These are phyloP conservation scores for Danielia reshetovae DNA, from an alignment of 805 yeast genomes.

Conservation along the genomic window DNA sequence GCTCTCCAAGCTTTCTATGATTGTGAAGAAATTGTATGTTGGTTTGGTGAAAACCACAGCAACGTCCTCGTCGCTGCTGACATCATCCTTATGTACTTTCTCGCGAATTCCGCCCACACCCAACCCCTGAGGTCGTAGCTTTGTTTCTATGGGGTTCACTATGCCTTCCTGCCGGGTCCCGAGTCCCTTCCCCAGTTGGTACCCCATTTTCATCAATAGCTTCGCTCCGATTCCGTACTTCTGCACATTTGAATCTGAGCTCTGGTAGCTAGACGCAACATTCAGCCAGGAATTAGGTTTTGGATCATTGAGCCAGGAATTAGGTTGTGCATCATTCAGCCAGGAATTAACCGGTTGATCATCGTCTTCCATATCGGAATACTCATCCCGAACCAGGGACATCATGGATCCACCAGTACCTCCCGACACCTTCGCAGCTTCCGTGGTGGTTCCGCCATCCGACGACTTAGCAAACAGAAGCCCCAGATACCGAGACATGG, in stretches of 20 bases:
- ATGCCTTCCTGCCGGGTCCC: conserved; percentile 75
- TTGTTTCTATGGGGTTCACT: conserved; percentile 71
- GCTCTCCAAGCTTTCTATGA: conserved; percentile 34
- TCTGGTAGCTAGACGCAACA: no score
- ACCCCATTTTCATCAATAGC: conserved; percentile 82
- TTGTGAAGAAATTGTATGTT: conserved; percentile 25
- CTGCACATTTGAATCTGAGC: conserved; percentile 4
- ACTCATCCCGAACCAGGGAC: conserved; percentile 5
- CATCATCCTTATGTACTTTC: conserved; percentile 13
- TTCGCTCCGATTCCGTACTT: conserved; percentile 83
- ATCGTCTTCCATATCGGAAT: conserved; percentile 14
- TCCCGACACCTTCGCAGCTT: no score
- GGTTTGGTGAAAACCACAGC: conserved; percentile 6
- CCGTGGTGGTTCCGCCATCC: no score
- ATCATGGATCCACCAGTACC: background rate
- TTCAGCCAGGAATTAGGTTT: no score
- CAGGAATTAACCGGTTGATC: no score
- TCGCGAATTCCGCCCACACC: conserved; percentile 70
- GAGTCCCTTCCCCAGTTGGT: conserved; percentile 77
- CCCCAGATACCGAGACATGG: no score
- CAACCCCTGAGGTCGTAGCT: conserved; percentile 57
- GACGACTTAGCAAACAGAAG: no score
- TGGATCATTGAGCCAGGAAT: no score
- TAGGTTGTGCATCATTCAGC: no score
- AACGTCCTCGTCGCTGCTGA: conserved; percentile 20